A percentile compares a stretch with the other conserved stretches of the same genome.
These are phyloP conservation scores for Glycine tomentella DNA, from an alignment of 306 rosid species.

Conservation along the genomic window DNA sequence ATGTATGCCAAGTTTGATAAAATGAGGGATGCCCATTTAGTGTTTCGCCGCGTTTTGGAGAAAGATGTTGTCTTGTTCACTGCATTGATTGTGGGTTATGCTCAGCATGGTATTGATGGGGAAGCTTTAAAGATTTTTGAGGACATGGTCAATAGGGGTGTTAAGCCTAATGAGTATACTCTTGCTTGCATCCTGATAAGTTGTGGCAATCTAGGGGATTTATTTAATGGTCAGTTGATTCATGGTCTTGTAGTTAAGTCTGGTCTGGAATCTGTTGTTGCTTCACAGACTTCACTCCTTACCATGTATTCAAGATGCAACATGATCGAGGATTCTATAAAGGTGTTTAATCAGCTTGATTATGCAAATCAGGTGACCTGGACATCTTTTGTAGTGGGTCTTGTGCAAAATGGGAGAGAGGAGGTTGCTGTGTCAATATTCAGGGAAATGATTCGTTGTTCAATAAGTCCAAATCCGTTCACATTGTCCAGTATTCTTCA, in stretches of 20 bases:
- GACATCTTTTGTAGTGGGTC: conserved; percentile 77
- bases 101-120: conserved; percentile 56
- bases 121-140: conserved; percentile 61
- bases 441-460: conserved; percentile 65
- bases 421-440: conserved; percentile 64
- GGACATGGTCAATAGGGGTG: conserved; percentile 56
- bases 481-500: conserved; percentile 71
- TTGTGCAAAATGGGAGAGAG: conserved; percentile 68
- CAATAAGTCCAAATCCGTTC: conserved; percentile 61
- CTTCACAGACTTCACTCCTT: conserved; percentile 72
- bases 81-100: conserved; percentile 74
- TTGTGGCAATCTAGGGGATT: conserved; percentile 66
- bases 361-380: conserved; percentile 73
- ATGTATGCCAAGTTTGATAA: conserved; percentile 72
- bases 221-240: conserved; percentile 60
- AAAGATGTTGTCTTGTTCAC: conserved; percentile 78
- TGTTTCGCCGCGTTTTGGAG: conserved; percentile 61
- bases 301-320: conserved; percentile 74
- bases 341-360: conserved; percentile 58
- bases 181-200: conserved; percentile 63
- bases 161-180: conserved; percentile 70
- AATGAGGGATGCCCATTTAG: conserved; percentile 61
- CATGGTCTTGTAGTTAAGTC: conserved; percentile 69
- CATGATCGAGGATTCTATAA: conserved; percentile 64
- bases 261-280: conserved; percentile 65